Evolutionary conservation across 192 early-diverging fungal species (phyloP).

Genomic region (Lunasporangiospora selenospora): DNA sequence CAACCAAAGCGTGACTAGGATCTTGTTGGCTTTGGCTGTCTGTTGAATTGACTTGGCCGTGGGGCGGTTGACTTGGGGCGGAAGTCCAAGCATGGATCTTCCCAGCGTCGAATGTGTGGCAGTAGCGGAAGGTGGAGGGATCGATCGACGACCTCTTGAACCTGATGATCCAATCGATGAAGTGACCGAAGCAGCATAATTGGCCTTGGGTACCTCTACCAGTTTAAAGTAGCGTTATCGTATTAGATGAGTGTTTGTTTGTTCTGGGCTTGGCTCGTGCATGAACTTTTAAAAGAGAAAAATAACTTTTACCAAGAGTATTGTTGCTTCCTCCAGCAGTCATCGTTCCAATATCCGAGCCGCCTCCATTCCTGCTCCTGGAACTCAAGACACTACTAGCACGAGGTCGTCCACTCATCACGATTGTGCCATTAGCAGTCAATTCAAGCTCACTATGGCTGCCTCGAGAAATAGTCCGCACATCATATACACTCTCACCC

Average conservation of each 20-base stretch:
- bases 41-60: slow-evolving; percentile 47
- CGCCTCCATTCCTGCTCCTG: slow-evolving; percentile 19
- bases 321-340: slow-evolving; percentile 11
- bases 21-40: slow-evolving; percentile 50
- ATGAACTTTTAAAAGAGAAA: neutral
- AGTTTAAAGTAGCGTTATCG: neutral
- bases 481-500: slow-evolving; percentile 38
- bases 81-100: slow-evolving; percentile 45
- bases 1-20: slow-evolving; percentile 61
- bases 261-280: no score
- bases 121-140: slow-evolving; percentile 44
- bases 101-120: slow-evolving; percentile 14
- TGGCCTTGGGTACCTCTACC: slow-evolving; percentile 44
- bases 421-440: neutral
- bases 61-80: slow-evolving; percentile 18
- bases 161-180: slow-evolving; percentile 38
- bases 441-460: slow-evolving; percentile 13
- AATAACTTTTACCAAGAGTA: slow-evolving; percentile 30
- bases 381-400: slow-evolving; percentile 34
- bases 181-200: slow-evolving; percentile 48
- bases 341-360: slow-evolving; percentile 25
- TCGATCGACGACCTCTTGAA: slow-evolving; percentile 37
- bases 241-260: no score
- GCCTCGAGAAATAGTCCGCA: slow-evolving; percentile 18
- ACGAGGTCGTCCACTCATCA: slow-evolving; percentile 23